These are phyloP conservation scores for Cryomyces minteri DNA, from an alignment of 495 filamentous ascomycete species.

Conservation along the genomic window DNA sequence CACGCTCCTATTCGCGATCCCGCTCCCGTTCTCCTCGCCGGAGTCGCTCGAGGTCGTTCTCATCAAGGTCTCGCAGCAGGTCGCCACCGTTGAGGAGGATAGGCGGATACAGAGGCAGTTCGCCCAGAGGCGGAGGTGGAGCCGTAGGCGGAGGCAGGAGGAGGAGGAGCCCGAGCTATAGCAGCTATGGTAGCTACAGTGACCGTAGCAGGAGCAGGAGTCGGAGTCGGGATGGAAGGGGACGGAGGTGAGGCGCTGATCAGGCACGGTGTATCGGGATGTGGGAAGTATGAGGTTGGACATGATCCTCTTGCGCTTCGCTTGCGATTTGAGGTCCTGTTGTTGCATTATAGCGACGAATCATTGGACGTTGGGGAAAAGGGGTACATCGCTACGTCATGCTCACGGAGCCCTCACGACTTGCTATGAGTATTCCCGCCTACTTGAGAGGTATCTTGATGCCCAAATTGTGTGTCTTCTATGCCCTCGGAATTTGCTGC, in stretches of 20 bases:
- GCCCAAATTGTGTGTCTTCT: no score
- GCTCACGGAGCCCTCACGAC: no score
- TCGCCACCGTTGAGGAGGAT: conserved; percentile 33
- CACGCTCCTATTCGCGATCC: conserved; percentile 21
- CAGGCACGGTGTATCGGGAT: no score
- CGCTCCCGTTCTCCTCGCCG: conserved; percentile 26
- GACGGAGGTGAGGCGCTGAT: neutral
- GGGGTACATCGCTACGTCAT: no score
- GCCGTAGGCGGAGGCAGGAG: conserved; percentile 21
- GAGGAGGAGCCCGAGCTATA: conserved; percentile 40
- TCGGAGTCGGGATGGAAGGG: conserved; percentile 10
- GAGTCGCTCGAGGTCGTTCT: conserved; percentile 26
- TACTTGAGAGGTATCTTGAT: no score
- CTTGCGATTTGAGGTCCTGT: no score
- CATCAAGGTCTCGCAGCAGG: conserved; percentile 27
- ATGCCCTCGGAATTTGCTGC: no score
- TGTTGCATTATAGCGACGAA: no score
- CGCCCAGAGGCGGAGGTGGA: conserved; percentile 19
- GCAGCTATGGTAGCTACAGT: conserved; percentile 37
- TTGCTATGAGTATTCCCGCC: no score
- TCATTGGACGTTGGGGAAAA: no score
- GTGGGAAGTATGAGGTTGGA: no score
- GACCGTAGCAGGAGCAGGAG: conserved; percentile 21
- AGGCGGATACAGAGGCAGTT: conserved; percentile 11
- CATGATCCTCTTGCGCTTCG: no score